Evolutionary conservation across 2,329 filamentous ascomycete species (phyloP), one percentile per base, ranked within the genome.

Genomic region (Neonectria hederae): DNA sequence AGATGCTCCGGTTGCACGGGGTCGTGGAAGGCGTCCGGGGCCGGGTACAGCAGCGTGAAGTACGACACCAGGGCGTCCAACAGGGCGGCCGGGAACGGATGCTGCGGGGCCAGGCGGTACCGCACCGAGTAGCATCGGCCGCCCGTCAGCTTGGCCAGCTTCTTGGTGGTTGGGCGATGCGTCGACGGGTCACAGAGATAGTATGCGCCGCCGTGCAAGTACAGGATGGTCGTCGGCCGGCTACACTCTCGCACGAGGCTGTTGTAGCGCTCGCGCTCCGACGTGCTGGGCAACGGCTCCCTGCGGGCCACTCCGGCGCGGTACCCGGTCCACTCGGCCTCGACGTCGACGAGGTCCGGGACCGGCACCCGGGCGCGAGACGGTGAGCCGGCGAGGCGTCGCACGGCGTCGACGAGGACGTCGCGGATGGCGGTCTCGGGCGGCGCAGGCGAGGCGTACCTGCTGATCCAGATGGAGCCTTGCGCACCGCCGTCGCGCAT

Each of bases 401-500:
- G 63, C 48, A 94, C 87, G 4, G 85, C 86, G 30, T 79, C 79
- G 66, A 88, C 80, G 26, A 94, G 74, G 2, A 84, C 82, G 46
- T 90, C 83, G n/a, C 86, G 80, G 14, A 89, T 75, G 45, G 83
- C 86, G 72, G 74, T 84, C 76, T 82, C 87, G 62, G 86, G 82
- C 0, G 90, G 91, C 2, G 81, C 80, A 0, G 88, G 86, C 17
- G 93, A 81, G 0, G 85, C 86, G 45, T 92, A 89, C 59, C 88
- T 91, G 72, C 89, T 90, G 24, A 97, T 84, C 94, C 94, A 97
- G 68, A 96, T 88, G 48, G 86, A 87, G 4, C 93, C 93, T 75
- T 92, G 94, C 74, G 97, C 82, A 0, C 87, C 89, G 0, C 86
- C 86, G 58, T 92, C 90, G 62, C 83, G 87, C 48, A 86, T 79